Base-by-base conservation (phyloP, 2,329 filamentous ascomycete species). In the Beauveria asiatica region DNA sequence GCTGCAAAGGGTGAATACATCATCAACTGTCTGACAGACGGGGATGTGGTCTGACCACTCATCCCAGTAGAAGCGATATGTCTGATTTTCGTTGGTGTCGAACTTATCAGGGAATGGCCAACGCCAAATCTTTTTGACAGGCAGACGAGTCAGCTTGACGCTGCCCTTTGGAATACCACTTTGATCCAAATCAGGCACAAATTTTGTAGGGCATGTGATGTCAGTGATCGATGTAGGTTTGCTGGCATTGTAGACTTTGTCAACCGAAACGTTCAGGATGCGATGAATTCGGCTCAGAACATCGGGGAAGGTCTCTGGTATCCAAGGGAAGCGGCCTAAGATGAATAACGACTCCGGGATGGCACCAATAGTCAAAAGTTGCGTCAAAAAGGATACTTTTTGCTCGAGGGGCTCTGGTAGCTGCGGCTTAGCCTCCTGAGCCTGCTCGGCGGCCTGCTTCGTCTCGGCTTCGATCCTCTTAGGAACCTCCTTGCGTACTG, bases 41-140 rank as follows among this genome's bases (percentile, higher is more conserved):
- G 94, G 95, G 50, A 99, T 81, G 64, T 94, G 96, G 73, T 97
- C 93, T 2, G 86, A 82, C 94, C 94, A 99, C 66, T 97, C 94
- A 62, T 96, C 92, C 86, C 94, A 97, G 73, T 99, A 99, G 70
- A 95, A 97, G 39, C 89, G 85, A 71, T 97, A 97, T 57, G 89
- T 83, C n/a, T 82, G 81, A 21, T 87, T 86, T 65, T 92, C 90
- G 59, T 86, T 86, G 27, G 84, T 85, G 68, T 94, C 90, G 64
- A 81, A 81, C 65, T 84, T 86, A 66, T 96, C 92, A 5, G 91
- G 84, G 67, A 88, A 87, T 5, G 92, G 89, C 93, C 93, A 97
- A 63, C 89, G 84, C 64, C 94, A 78, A 17, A 84, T 80, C 68
- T 88, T 88, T 65, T 84, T 84, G n/a, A 83, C 75, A 3, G 80